phyloP scores from a whole-genome alignment of 768 basidiomycete genomes.

The Boletus bicolor region DNA sequence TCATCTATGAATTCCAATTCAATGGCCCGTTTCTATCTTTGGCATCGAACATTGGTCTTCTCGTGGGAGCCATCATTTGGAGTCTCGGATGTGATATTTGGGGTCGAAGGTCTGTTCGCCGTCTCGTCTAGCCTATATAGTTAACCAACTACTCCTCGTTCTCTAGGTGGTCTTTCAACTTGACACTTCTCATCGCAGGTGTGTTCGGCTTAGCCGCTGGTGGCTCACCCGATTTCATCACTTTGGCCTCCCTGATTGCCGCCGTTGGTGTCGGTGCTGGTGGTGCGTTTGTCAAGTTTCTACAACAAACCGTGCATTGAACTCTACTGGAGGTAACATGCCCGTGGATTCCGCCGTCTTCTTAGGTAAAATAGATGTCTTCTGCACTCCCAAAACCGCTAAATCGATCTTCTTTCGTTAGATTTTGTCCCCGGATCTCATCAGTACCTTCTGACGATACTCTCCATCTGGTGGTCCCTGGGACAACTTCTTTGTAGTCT shows the following conservation, averaged over 20 bases:
- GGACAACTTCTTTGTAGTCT: slow-evolving; percentile 52
- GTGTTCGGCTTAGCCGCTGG: slow-evolving; percentile 52
- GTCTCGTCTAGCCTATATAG: neutral
- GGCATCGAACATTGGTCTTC: slow-evolving; percentile 50
- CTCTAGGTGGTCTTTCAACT: slow-evolving; percentile 48
- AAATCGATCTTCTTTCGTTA: slow-evolving; percentile 19
- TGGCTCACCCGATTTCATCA: slow-evolving; percentile 43
- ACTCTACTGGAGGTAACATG: slow-evolving; percentile 40
- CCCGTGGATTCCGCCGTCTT: slow-evolving; percentile 55
- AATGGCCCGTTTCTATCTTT: slow-evolving; percentile 47
- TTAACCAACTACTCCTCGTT: neutral
- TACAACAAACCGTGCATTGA: neutral
- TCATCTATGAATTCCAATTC: slow-evolving; percentile 47
- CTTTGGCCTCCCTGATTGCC: slow-evolving; percentile 47
- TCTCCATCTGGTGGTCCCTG: slow-evolving; percentile 59
- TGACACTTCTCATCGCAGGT: slow-evolving; percentile 52
- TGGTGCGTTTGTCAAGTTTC: slow-evolving; percentile 24
- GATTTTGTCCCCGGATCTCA: slow-evolving; percentile 53
- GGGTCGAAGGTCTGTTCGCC: slow-evolving; percentile 40
- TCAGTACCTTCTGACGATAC: slow-evolving; percentile 55
- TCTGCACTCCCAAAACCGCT: neutral
- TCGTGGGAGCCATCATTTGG: slow-evolving; percentile 50
- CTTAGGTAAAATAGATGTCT: slow-evolving; percentile 33
- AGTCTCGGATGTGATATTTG: slow-evolving; percentile 49
- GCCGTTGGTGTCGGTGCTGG: slow-evolving; percentile 48